phyloP scores from a whole-genome alignment of 257 asterid genomes.

The Solanum ahanhuiri region DNA sequence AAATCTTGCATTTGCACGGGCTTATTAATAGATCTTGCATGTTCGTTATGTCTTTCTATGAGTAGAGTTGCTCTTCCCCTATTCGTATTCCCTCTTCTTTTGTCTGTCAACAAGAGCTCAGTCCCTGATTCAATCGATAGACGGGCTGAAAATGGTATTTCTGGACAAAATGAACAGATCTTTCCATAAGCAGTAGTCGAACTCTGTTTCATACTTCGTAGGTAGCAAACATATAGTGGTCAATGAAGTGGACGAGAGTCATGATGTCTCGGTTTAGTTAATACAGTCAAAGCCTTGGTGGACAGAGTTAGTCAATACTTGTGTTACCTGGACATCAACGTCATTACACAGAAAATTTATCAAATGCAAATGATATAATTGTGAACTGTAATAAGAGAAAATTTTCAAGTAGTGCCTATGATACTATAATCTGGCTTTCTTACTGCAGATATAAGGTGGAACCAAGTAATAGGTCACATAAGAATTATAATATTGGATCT shows the following conservation, averaged over 20 bases:
- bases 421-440: background rate
- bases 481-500: conserved; percentile 41
- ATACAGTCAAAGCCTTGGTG: background rate
- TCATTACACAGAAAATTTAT: background rate
- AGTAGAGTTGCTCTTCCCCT: background rate
- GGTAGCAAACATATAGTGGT: background rate
- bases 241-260: background rate
- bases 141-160: background rate
- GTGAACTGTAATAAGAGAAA: background rate
- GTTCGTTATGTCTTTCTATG: background rate
- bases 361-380: background rate
- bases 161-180: background rate
- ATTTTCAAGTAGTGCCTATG: background rate
- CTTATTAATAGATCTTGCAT: background rate
- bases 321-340: background rate
- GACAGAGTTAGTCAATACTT: background rate
- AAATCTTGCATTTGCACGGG: background rate
- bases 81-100: background rate
- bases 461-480: conserved; percentile 40
- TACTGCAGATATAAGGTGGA: conserved; percentile 66
- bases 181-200: background rate
- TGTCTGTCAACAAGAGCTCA: background rate
- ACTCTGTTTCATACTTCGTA: background rate
- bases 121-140: background rate
- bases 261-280: background rate